Percentiles rank a stretch among this genome's conserved stretches.
These are phyloP conservation scores for Thinopyrum elongatum DNA, from an alignment of 176 grass and related monocot species.

Conservation along the genomic window DNA sequence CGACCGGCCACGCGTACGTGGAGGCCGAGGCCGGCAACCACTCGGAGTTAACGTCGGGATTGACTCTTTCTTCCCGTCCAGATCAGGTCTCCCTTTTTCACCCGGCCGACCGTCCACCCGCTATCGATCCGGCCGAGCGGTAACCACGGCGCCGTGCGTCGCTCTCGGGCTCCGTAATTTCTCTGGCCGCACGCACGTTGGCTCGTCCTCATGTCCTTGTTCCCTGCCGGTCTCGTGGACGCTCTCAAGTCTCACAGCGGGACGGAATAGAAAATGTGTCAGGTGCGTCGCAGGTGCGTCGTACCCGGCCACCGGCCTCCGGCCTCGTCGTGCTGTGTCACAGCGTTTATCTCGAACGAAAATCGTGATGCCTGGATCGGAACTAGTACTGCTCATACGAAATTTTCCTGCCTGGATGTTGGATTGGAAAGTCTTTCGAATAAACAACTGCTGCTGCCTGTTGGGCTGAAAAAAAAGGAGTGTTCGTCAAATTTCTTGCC, in stretches of 20 bases:
- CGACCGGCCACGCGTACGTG: neutral
- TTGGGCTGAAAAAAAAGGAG: no score
- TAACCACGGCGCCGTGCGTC: neutral
- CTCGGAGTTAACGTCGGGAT: neutral
- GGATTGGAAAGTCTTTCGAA: neutral
- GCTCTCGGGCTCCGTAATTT: neutral
- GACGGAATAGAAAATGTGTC: neutral
- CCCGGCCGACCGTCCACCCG: conserved; percentile 17
- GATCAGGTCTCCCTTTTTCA: neutral
- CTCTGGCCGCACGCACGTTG: neutral
- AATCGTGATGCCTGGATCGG: neutral
- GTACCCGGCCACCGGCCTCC: neutral
- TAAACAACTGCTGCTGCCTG: neutral
- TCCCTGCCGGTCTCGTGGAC: neutral
- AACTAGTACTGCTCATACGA: no score
- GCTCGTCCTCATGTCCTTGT: neutral
- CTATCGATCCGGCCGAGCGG: neutral
- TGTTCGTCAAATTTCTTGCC: neutral
- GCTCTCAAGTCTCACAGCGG: neutral
- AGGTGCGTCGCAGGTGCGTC: neutral
- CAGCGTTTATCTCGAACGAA: neutral
- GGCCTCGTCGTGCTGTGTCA: neutral
- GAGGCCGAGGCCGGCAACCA: neutral
- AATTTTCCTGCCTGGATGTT: neutral
- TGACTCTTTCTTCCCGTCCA: neutral